Base-by-base conservation (phyloP, 768 basidiomycete species). In the Mycena belliarum region DNA sequence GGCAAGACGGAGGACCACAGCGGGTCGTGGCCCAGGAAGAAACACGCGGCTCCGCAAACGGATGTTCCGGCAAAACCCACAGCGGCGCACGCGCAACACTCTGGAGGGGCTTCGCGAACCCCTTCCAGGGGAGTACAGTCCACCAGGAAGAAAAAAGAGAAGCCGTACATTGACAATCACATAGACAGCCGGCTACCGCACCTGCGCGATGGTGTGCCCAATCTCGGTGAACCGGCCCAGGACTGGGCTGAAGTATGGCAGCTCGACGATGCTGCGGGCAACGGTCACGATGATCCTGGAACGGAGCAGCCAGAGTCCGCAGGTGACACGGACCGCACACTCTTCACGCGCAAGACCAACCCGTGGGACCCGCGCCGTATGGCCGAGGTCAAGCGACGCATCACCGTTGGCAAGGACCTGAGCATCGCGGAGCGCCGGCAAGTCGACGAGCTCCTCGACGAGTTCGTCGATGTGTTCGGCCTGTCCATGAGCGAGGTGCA, bases 81-180 rank as follows among this genome's bases (percentile, higher is more conserved):
- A 24, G 23, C 49, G 38, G 41, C 29, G 14, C 43, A 23, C 42
- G 55, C 48, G 42, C 40, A 45, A 50, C 32, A 44, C 49, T 45
- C n/a, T 20, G 49, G 42, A 32, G 55, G 55, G 55, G 32, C 1
- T 44, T 57, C 43, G 43, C 55, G 21, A 23, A n/a, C 55, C 55
- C 55, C 55, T 57, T 25, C n/a, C 10, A 57, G 55, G 55, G 55
- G 33, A 49, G 55, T 57, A 57, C 8, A 25, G n/a, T 44, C 32
- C n/a, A 10, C 32, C n/a, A 10, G 26, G 25, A 43, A 25, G 5
- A 1, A 0, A 18, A 50, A 21, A 6, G 10, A 1, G 23, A 49
- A 50, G 20, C 49, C 41, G 24, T 25, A n/a, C 29, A 57, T 57
- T 57, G 55, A 57, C 33, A 4, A 11, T 0, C 42, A 50, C 16